Conservation (phyloP, 2,329 filamentous ascomycete genomes). For the Apiospora rasikravindrae region DNA sequence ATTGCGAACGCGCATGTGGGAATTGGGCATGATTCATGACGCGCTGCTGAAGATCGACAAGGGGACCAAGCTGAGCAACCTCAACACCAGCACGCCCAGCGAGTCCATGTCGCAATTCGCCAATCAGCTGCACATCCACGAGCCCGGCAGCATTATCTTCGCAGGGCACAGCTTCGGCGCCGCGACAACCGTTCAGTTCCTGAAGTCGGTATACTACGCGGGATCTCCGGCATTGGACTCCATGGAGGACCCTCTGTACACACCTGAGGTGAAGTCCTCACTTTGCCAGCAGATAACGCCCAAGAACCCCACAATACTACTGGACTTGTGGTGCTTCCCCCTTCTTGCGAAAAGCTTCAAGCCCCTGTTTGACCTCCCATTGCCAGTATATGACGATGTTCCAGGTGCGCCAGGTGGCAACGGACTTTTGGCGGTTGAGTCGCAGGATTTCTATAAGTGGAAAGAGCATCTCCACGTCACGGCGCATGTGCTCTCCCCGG, state of each 20-base stretch:
- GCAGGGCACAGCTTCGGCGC: slow-evolving; percentile 84
- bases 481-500: slow-evolving; percentile 66
- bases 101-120: slow-evolving; percentile 63
- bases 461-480: slow-evolving; percentile 72
- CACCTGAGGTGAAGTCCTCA: slow-evolving; percentile 57
- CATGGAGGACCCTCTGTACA: slow-evolving; percentile 65
- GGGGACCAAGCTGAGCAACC: slow-evolving; percentile 54
- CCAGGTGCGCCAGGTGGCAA: slow-evolving; percentile 52
- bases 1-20: slow-evolving; percentile 78
- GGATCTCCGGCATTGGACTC: slow-evolving; percentile 49
- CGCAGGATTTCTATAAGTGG: slow-evolving; percentile 82
- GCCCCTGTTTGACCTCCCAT: slow-evolving; percentile 72
- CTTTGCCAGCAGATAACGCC: slow-evolving; percentile 72
- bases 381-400: slow-evolving; percentile 67
- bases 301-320: slow-evolving; percentile 67
- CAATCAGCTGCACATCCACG: slow-evolving; percentile 68
- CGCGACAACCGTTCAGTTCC: slow-evolving; percentile 73
- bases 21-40: slow-evolving; percentile 73
- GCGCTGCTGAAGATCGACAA: slow-evolving; percentile 70
- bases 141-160: slow-evolving; percentile 75
- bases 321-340: slow-evolving; percentile 84
- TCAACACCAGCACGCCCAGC: slow-evolving; percentile 53
- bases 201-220: slow-evolving; percentile 79
- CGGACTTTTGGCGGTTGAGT: slow-evolving; percentile 73
- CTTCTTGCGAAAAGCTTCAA: slow-evolving; percentile 66